phyloP scores from a whole-genome alignment of 169 alveolate species.

The Perkinsus olseni region DNA sequence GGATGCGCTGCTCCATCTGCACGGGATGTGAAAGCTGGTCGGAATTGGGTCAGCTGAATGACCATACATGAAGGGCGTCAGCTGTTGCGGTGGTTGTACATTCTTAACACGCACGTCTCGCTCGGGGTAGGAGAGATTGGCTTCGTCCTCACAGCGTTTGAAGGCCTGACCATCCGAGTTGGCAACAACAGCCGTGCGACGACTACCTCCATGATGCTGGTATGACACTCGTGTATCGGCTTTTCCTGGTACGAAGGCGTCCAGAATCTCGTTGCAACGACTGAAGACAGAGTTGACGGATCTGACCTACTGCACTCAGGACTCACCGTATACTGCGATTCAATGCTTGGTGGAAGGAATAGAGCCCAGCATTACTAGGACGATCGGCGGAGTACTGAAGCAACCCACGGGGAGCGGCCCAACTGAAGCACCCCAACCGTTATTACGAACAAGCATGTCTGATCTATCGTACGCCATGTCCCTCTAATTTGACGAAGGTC shows the following conservation, averaged over 20 bases:
- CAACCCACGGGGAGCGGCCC: background rate
- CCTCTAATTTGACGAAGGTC: background rate
- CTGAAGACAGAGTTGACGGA: background rate
- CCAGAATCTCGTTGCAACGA: background rate
- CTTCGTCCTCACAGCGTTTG: background rate
- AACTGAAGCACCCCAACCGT: background rate
- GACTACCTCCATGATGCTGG: background rate
- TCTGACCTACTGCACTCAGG: background rate
- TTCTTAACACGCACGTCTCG: background rate
- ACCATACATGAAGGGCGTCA: background rate
- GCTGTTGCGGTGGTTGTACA: background rate
- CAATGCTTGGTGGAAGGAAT: background rate
- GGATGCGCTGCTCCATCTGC: background rate
- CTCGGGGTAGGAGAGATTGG: background rate
- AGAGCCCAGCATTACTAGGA: background rate
- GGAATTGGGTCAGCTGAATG: background rate
- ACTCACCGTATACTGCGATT: background rate
- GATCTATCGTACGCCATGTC: background rate
- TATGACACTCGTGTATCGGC: background rate
- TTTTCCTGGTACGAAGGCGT: background rate
- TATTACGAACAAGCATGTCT: background rate
- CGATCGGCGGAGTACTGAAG: background rate
- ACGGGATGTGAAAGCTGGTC: background rate
- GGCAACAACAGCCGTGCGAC: background rate
- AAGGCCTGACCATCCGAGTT: background rate